Base-by-base conservation (phyloP, 192 early-diverging fungal genomes). In the Umbelopsis sp. region DNA sequence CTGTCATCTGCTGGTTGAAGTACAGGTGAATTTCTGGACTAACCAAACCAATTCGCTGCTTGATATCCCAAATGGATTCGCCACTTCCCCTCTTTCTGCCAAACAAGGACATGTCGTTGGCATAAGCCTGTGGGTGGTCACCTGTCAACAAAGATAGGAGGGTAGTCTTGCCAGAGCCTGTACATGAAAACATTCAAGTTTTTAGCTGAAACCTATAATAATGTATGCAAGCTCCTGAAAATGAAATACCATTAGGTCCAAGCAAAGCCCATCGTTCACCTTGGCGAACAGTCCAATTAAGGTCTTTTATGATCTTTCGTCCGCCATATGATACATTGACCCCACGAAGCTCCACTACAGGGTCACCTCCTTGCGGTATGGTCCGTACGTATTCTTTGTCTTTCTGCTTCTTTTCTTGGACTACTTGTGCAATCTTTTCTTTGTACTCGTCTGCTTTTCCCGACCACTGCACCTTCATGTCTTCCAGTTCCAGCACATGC, bases 21-120 rank as follows among this genome's bases (percentile, higher is more conserved):
- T 86, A 88, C 47, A 87, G 44, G 68, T 88, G 87, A 32, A 88
- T 74, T 69, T 88, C 87, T 17, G 87, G 85, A 65, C 76, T 80
- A 9, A 84, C 74, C 47, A 83, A 49, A 24, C 85, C 84, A 8
- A 85, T 75, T 5, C 73, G 68, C 17, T 50, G 25, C 65, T 87
- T 87, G 71, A 88, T 88, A 65, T 86, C 84, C 87, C 87, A 88
- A 29, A 88, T 84, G 10, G 87, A 81, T 54, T 84, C 82, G 3
- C 87, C 87, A 4, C 78, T 74, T 12, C 86, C 86, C 24, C 87
- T 75, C 1, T 65, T 76, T 31, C 78, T 77, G 17, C 85, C 85
- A 80, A 88, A 88, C 53, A 88, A 74, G 7, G 49, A 52, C 20
- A 88, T 52, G 24, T 81, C 77, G 73, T 88, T 88, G 1, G 84